These are phyloP conservation scores for Alternaria brassicicola DNA, from an alignment of 2,329 filamentous ascomycete genomes.

Conservation along the genomic window DNA sequence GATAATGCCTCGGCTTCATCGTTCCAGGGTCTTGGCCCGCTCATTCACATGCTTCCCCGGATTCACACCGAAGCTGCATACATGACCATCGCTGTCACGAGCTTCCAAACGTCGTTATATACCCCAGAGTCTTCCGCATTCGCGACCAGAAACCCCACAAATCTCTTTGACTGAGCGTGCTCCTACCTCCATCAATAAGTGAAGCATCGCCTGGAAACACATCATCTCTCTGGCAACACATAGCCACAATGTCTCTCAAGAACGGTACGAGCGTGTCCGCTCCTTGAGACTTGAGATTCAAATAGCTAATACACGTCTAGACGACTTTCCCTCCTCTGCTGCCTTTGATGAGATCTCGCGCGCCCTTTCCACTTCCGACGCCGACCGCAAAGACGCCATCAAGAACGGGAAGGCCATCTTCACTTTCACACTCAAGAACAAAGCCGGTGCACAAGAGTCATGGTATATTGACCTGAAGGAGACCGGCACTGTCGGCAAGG, in stretches of 20 bases:
- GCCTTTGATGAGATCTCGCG: conserved; percentile 89
- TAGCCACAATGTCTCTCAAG: conserved; percentile 41
- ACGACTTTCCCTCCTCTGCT: conserved; percentile 82
- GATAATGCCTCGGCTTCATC: conserved; percentile 26
- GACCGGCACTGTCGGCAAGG: conserved; percentile 80
- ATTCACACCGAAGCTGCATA: conserved; percentile 10
- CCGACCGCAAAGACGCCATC: conserved; percentile 83
- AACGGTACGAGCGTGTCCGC: conserved; percentile 23
- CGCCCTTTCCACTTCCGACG: conserved; percentile 70
- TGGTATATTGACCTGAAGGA: conserved; percentile 98
- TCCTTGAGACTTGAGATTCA: not conserved
- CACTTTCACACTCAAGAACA: conserved; percentile 91
- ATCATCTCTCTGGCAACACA: not conserved
- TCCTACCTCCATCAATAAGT: not conserved
- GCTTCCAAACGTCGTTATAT: conserved; percentile 29
- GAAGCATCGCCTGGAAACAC: not conserved
- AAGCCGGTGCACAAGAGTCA: conserved; percentile 74
- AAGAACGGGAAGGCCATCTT: conserved; percentile 88
- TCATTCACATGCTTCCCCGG: conserved; percentile 34
- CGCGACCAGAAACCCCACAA: not conserved
- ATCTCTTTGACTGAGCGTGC: not conserved
- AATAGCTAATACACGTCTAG: conserved; percentile 21
- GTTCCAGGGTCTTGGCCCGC: conserved; percentile 16
- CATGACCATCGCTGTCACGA: conserved; percentile 31
- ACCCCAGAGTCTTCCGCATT: conserved; percentile 13